phyloP scores from a whole-genome alignment of 805 yeast species.

The Sugiyamaella boreocaroliniensis region DNA sequence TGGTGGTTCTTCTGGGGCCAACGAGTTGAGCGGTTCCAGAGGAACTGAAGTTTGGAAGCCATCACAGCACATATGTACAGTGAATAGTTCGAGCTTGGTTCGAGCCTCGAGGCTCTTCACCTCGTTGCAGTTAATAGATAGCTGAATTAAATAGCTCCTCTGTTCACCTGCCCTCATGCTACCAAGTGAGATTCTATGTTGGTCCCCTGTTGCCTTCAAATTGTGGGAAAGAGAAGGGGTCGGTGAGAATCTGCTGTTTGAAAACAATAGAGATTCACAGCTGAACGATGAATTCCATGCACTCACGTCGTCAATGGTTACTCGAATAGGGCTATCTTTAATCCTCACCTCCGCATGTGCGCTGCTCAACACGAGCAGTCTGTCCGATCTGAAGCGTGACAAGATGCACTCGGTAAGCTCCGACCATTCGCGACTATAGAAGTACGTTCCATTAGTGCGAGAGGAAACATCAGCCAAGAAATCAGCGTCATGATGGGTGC shows the following conservation, averaged over 20 bases:
- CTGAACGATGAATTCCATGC: not conserved
- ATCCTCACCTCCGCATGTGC: slow-evolving; percentile 5
- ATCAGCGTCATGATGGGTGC: slow-evolving; percentile 17
- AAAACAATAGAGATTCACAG: not conserved
- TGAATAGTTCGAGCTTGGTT: slow-evolving; percentile 2
- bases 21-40: not conserved
- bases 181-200: not conserved
- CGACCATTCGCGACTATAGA: slow-evolving; percentile 19
- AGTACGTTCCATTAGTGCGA: slow-evolving; percentile 19
- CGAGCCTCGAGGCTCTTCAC: not conserved
- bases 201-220: too few species aligned
- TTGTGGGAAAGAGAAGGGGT: too few species aligned
- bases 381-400: slow-evolving; percentile 16
- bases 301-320: not conserved
- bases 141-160: slow-evolving; percentile 10
- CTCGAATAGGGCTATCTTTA: not conserved
- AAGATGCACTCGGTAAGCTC: slow-evolving; percentile 11
- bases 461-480: slow-evolving; percentile 11
- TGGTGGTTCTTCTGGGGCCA: not conserved
- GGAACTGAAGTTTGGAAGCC: not conserved
- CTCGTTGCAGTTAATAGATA: not conserved
- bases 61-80: not conserved
- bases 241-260: too few species aligned
- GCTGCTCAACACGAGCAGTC: slow-evolving; percentile 13
- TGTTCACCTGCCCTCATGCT: slow-evolving; percentile 12